Evolutionary conservation across 2,329 filamentous ascomycete species (phyloP), one percentile per base, ranked within the genome.

Genomic region (Xenosphaeropsis pyriputrescens): DNA sequence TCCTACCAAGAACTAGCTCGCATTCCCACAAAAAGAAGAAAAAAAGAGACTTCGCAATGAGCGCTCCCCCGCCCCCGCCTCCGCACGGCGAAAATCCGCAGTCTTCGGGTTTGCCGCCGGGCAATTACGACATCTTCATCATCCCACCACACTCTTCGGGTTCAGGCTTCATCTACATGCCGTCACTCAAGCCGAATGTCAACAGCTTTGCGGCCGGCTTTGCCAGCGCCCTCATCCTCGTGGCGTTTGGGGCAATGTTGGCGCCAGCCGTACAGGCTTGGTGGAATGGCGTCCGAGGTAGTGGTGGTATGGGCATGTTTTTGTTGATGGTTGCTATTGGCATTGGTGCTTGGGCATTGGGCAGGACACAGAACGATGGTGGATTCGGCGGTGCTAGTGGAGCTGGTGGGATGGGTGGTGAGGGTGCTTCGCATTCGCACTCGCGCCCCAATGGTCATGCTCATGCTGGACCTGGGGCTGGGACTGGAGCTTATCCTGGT

Each of bases 91-190:
- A 76, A 53, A 79, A 76, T 47, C 82, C 85, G 36, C 79, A 79
- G 57, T 73, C 72, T n/a, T 64, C 66, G 18, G 80, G 82, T 40
- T 65, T 95, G 35, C 89, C 89, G 2, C 70, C 82, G 1, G 88
- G 89, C 39, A 93, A 91, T 56, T 96, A 94, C 60, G 89, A 96
- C 64, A 93, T 96, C 55, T 95, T 95, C 63, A 81, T 95, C 56
- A 88, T 96, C 52, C 89, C 89, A 6, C 85, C 88, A 34, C 86
- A 94, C 58, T 89, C 86, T 9, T 72, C 88, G 6, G 89, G 89
- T 38, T 75, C 78, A 0, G 89, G 89, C 26, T 95, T 95, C 59
- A 66, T 96, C 18, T 95, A 96, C 57, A 72, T 96, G n/a, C 89
- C 89, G 0, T 94, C 88, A 0, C 60, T 96, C 43, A 73, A 80